These are phyloP conservation scores for Graphilbum fragrans DNA, from an alignment of 2,329 filamentous ascomycete genomes.

Conservation along the genomic window DNA sequence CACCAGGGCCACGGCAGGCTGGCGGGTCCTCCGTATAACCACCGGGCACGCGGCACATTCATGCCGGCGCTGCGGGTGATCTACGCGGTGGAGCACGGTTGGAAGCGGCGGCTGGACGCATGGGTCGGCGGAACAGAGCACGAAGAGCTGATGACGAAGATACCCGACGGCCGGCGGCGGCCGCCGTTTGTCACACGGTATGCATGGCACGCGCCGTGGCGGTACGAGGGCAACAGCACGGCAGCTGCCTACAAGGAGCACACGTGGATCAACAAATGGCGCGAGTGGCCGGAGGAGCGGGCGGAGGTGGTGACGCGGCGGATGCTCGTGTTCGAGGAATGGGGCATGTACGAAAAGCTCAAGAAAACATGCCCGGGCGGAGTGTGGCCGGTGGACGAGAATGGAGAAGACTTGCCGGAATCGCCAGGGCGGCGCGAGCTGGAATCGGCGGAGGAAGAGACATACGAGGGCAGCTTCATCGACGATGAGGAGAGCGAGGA, in stretches of 20 bases:
- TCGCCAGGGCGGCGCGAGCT: no score
- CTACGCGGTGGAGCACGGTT: neutral
- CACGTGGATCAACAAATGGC: neutral
- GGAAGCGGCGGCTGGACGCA: neutral
- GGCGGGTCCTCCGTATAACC: no score
- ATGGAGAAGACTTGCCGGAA: neutral
- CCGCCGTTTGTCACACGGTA: no score
- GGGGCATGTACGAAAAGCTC: slow-evolving; percentile 2
- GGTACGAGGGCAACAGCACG: slow-evolving; percentile 4
- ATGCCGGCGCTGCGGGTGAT: neutral
- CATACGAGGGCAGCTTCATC: neutral
- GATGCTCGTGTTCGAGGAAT: slow-evolving; percentile 6
- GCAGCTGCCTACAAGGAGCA: no score
- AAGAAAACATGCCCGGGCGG: slow-evolving; percentile 1
- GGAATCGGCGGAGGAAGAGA: slow-evolving; percentile 6
- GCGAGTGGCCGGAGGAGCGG: no score
- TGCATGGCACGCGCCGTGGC: neutral
- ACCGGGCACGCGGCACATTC: neutral
- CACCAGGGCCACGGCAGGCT: no score
- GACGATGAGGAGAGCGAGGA: neutral
- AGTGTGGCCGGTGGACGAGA: slow-evolving; percentile 3
- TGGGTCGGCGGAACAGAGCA: neutral
- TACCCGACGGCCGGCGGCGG: no score
- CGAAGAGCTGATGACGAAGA: no score
- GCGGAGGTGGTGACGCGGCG: slow-evolving; percentile 1